These are phyloP conservation scores for Colletotrichum sp. DNA, from an alignment of 2,329 filamentous ascomycete genomes.

Conservation along the genomic window DNA sequence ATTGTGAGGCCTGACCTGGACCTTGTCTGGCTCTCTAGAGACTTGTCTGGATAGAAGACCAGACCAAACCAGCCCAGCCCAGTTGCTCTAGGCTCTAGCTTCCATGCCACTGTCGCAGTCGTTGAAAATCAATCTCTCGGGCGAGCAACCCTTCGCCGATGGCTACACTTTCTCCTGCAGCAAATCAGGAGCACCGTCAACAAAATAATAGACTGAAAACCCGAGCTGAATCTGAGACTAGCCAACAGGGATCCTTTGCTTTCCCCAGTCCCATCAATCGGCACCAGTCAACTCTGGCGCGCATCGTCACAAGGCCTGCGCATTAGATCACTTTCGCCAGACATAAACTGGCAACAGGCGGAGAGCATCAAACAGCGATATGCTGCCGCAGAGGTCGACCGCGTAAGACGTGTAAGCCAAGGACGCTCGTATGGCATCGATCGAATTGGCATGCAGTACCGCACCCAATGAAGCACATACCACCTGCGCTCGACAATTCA, in stretches of 20 bases:
- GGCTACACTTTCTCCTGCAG: not conserved
- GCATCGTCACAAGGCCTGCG: not conserved
- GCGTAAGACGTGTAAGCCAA: slow-evolving; percentile 1
- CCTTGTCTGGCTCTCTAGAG: not conserved
- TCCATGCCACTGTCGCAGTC: not conserved
- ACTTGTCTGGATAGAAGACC: not conserved
- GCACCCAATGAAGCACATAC: not conserved
- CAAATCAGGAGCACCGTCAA: slow-evolving; percentile 1
- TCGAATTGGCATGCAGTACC: not conserved
- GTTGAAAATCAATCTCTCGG: not conserved
- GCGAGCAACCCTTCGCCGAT: not conserved
- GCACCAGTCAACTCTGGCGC: not conserved
- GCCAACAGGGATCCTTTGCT: slow-evolving; percentile 1
- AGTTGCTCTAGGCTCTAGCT: not conserved
- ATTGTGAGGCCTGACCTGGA: not conserved
- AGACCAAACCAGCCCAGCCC: not conserved
- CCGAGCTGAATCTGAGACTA: slow-evolving; percentile 19
- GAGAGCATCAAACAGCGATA: not conserved
- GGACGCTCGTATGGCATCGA: not conserved
- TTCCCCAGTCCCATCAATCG: not conserved
- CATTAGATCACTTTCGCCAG: not conserved
- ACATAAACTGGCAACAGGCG: not conserved
- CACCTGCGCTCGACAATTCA: not conserved
- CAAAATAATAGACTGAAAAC: slow-evolving; percentile 3
- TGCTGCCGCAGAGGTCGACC: not conserved